Evolutionary conservation across 2,329 filamentous ascomycete species (phyloP), one percentile per base, ranked within the genome.

Genomic region (Ramularia endophylla): DNA sequence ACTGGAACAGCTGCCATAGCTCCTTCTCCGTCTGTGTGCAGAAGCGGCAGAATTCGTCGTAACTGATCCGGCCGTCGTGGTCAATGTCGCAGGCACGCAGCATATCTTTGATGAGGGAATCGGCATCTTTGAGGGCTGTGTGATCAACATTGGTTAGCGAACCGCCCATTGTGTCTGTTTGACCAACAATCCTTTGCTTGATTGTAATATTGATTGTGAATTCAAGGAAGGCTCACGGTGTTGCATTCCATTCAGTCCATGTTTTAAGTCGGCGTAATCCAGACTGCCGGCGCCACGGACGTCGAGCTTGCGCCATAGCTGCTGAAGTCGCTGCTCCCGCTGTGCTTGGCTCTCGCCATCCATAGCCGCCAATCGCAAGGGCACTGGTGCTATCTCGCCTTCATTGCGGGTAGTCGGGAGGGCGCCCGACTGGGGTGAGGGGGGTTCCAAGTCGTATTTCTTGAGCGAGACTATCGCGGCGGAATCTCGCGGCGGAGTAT

Each of bases 31-130:
- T 88, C 44, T 85, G 77, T 57, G 89, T 78, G 59, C 97, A 87
- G 60, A 97, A 97, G 30, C 73, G 75, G 51, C 82, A 83, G 60
- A 98, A 98, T 70, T 98, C 92, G 68, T 88, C 78, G 63, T 87
- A 95, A 65, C 94, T 84, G 55, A 98, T 97, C 58, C 81, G 83
- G 50, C 90, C 87, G 64, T 97, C 88, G 18, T 81, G 79, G 60
- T 89, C 88, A 43, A 81, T 84, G 61, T 98, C 92, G 49, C 95
- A 88, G 47, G 83, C 77, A 51, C 76, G 74, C 61, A 95, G 76
- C 43, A 97, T 85, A 58, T 85, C 81, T 59, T 79, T 77, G 48
- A 98, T 75, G 72, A 97, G 80, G 27, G 78, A 72, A 64, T 94
- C 85, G 61, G 92, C 92, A 73, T 95, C 92, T 71, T 95, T 94